A percentile compares a stretch with the other conserved stretches of the same genome.
These are phyloP conservation scores for Cucumis cinereus DNA, from an alignment of 306 rosid species.

Conservation along the genomic window DNA sequence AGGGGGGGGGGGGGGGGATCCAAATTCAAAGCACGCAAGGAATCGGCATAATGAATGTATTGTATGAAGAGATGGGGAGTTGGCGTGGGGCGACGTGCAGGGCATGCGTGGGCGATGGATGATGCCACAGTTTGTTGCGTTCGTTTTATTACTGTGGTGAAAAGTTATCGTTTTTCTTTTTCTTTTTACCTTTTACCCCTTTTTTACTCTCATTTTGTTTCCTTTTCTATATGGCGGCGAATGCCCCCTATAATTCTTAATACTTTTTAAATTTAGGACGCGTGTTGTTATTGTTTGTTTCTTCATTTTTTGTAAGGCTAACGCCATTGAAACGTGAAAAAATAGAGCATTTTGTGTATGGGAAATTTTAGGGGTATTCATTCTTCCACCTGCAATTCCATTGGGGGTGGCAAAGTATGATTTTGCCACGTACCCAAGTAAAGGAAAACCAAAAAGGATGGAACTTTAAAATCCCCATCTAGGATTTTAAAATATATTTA, in stretches of 20 bases:
- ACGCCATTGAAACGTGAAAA: neutral
- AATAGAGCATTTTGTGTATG: neutral
- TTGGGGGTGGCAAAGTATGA: neutral
- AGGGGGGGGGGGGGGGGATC: neutral
- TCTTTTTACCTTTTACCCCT: neutral
- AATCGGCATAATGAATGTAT: slow-evolving; percentile 3
- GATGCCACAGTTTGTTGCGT: neutral
- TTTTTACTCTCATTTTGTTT: neutral
- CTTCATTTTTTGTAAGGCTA: neutral
- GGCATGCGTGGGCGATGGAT: neutral
- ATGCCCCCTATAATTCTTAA: neutral
- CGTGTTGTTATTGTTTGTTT: neutral
- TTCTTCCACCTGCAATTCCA: neutral
- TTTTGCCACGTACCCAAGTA: slow-evolving; percentile 1
- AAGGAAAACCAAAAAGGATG: neutral
- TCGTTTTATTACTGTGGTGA: neutral
- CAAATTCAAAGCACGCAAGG: slow-evolving; percentile 7
- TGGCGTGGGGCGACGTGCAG: neutral
- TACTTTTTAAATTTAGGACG: neutral
- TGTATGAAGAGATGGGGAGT: neutral
- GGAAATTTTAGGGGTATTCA: neutral
- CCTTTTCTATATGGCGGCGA: neutral
- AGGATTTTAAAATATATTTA: neutral
- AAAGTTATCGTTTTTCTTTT: neutral
- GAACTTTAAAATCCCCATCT: neutral